These are phyloP conservation scores for Lepidopterella palustris DNA, from an alignment of 495 filamentous ascomycete species.

Conservation along the genomic window DNA sequence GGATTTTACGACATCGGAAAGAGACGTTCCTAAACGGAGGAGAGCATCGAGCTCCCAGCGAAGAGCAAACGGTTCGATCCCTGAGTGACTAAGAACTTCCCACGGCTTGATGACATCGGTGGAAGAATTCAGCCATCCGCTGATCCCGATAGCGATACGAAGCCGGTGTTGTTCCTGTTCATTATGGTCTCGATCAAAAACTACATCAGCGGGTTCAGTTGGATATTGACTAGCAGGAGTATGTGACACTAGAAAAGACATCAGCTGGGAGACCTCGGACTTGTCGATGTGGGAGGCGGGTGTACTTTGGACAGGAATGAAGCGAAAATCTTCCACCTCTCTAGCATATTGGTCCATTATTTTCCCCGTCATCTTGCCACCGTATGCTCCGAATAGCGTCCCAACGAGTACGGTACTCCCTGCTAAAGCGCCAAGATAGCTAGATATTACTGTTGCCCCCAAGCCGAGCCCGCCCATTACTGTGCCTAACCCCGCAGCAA, in stretches of 20 bases:
- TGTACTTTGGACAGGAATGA: slow-evolving; percentile 26
- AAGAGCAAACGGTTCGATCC: slow-evolving; percentile 29
- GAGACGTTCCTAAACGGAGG: slow-evolving; percentile 28
- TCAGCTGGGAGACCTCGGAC: not conserved
- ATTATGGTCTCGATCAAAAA: slow-evolving; percentile 12
- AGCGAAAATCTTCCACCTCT: slow-evolving; percentile 30
- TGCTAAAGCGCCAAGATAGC: slow-evolving; percentile 26
- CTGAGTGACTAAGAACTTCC: slow-evolving; percentile 19
- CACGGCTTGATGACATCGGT: slow-evolving; percentile 29
- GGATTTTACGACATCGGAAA: slow-evolving; percentile 25
- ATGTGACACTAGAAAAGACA: slow-evolving; percentile 7
- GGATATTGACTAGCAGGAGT: slow-evolving; percentile 10
- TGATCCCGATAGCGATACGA: slow-evolving; percentile 29
- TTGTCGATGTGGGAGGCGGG: not conserved
- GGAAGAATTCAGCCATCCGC: slow-evolving; percentile 27
- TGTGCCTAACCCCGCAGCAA: slow-evolving; percentile 74
- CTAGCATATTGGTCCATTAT: slow-evolving; percentile 28
- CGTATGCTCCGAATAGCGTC: slow-evolving; percentile 31
- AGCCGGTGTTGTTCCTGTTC: slow-evolving; percentile 28
- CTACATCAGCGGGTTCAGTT: slow-evolving; percentile 18
- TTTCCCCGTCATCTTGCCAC: slow-evolving; percentile 31
- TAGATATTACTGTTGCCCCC: slow-evolving; percentile 63
- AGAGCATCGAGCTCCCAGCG: slow-evolving; percentile 30
- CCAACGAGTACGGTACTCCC: slow-evolving; percentile 29
- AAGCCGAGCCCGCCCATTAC: slow-evolving; percentile 77